phyloP scores from a whole-genome alignment of 208 protist genomes.

The Leishmania martiniquensis region DNA sequence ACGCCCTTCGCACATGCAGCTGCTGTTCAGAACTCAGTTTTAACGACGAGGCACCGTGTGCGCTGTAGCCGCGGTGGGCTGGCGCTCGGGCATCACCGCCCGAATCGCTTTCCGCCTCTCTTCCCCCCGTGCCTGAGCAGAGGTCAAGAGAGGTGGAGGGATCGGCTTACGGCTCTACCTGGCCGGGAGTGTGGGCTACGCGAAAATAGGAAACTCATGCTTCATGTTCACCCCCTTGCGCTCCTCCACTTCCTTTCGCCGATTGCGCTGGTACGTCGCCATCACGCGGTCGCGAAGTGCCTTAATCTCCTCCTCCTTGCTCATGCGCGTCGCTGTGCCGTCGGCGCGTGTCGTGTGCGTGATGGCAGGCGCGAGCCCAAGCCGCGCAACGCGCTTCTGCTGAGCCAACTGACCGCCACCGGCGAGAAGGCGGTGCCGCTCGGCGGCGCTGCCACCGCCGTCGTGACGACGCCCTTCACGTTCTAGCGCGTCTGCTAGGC shows the following conservation, averaged over 20 bases:
- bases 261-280: slow-evolving; percentile 78
- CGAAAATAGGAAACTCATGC: slow-evolving; percentile 77
- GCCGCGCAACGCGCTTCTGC: slow-evolving; percentile 67
- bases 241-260: slow-evolving; percentile 41
- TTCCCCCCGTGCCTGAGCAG: no score
- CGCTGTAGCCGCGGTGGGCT: not conserved
- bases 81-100: not conserved
- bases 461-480: slow-evolving; percentile 2
- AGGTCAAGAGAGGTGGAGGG: not conserved
- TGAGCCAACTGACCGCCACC: slow-evolving; percentile 46
- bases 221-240: slow-evolving; percentile 79
- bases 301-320: slow-evolving; percentile 76
- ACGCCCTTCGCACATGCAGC: not conserved
- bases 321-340: slow-evolving; percentile 16
- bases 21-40: not conserved
- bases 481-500: slow-evolving; percentile 57
- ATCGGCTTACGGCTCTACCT: no score
- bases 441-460: not conserved
- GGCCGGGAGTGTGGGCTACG: no score
- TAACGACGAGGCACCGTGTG: not conserved
- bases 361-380: slow-evolving; percentile 57
- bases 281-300: slow-evolving; percentile 74
- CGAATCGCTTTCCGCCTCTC: not conserved
- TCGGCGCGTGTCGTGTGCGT: slow-evolving; percentile 27
- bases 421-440: slow-evolving; percentile 35